Evolutionary conservation across 2,329 filamentous ascomycete species (phyloP), one percentile per base, ranked within the genome.

Genomic region (Epichloe gansuensis): DNA sequence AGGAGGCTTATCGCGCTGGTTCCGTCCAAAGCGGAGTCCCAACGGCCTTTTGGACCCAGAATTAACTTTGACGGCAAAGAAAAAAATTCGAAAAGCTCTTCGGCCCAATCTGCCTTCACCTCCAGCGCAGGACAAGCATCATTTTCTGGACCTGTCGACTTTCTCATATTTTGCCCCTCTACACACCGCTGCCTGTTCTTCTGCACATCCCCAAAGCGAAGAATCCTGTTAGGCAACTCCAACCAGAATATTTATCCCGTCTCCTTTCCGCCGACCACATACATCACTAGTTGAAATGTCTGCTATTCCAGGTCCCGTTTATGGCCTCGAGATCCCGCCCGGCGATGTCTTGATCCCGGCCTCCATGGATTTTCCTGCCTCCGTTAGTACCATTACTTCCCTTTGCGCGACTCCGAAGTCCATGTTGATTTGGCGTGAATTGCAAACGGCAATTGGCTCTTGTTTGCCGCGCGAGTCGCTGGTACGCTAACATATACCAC

Each of bases 281-380:
- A 28, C 42, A 23, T 28, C 42, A 38, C 11, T 48, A 47, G 50
- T 54, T 61, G 73, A 61, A 60, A 83, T 83, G 80, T 73, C 78
- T 69, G 68, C 75, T 58, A 65, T 78, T 64, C 77, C 80, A 59
- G 86, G 93, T 70, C 88, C 87, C 69, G 78, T 97, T 68, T 98
- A 93, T 69, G 90, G 91, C 72, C 85, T 96, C 61, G 84, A 89
- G 76, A 87, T 97, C 71, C 90, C 90, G 62, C 79, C 88, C 62
- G 88, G 86, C 66, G 88, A 88, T 71, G 75, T 89, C 68, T 75
- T 93, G 69, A 82, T 96, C 62, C 85, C 88, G 60, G 89, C 88
- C 54, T 75, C 83, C 58, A 78, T 83, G 58, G 83, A 91, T 60
- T 85, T 91, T 63, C 87, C 88, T 66, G 88, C 89, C 56, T 87